A percentile compares a stretch with the other conserved stretches of the same genome.
phyloP scores from a whole-genome alignment of 106 monocot genomes.

The Iris macrosiphon region DNA sequence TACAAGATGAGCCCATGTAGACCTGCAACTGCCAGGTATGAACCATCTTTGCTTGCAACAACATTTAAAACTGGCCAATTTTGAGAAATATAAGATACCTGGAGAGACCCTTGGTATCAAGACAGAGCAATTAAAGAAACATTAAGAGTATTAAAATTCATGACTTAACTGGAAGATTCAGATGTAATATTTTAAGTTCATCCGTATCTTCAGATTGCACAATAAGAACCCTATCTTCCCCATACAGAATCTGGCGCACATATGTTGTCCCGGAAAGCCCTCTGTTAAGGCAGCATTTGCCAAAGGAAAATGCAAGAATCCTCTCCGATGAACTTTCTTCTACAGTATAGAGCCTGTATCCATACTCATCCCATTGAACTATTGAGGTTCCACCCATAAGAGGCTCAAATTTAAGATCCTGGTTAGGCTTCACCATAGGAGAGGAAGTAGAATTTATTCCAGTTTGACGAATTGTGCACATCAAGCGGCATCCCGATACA shows the following conservation, averaged over 20 bases:
- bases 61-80: constrained; percentile 97
- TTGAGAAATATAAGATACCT: constrained; percentile 97
- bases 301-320: constrained; percentile 91
- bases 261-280: constrained; percentile 91
- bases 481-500: constrained; percentile 92
- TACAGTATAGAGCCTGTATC: constrained; percentile 88
- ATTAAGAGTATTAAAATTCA: constrained; percentile 15
- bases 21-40: constrained; percentile 91
- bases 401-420: constrained; percentile 77
- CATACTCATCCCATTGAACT: constrained; percentile 95
- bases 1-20: constrained; percentile 86
- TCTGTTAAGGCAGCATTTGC: constrained; percentile 89
- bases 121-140: constrained; percentile 4
- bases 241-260: constrained; percentile 83
- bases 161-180: constrained; percentile 89
- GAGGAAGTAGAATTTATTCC: constrained; percentile 75
- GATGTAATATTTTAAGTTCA: constrained; percentile 88
- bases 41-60: constrained; percentile 92
- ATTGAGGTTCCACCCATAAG: constrained; percentile 75
- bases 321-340: constrained; percentile 70
- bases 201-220: constrained; percentile 86
- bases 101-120: constrained; percentile 12
- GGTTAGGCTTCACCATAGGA: constrained; percentile 62
- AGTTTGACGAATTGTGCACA: constrained; percentile 95
- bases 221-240: constrained; percentile 89